Conservation (phyloP, 768 basidiomycete genomes). For the Dacryopinax spathularia region DNA sequence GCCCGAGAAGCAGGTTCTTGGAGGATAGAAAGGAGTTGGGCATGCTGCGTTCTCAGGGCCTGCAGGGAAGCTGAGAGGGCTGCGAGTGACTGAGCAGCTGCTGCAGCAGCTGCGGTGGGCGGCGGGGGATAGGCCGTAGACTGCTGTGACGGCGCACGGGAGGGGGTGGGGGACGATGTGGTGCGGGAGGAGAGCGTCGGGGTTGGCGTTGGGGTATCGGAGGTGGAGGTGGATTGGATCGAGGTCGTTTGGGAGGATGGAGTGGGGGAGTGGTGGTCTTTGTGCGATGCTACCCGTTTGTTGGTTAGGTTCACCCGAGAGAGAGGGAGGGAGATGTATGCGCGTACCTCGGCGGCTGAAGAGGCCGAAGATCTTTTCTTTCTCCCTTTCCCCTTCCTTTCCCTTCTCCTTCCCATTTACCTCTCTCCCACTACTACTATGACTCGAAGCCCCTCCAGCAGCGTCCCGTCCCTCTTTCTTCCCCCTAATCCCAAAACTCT, state of each 20-base stretch:
- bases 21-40: slow-evolving; percentile 25
- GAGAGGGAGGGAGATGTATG: too few relatives aligned
- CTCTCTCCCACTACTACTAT: neutral
- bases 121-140: neutral
- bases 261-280: neutral
- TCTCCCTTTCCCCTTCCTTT: slow-evolving; percentile 9
- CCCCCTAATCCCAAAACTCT: slow-evolving; percentile 9
- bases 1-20: slow-evolving; percentile 21
- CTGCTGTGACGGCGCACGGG: slow-evolving; percentile 32
- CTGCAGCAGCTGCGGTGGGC: too few relatives aligned
- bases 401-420: slow-evolving; percentile 11
- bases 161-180: slow-evolving; percentile 10
- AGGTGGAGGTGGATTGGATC: too few relatives aligned
- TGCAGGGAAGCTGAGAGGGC: slow-evolving; percentile 28
- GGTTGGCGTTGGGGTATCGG: neutral
- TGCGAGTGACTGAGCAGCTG: too few relatives aligned
- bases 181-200: neutral
- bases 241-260: neutral
- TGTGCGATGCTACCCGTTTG: slow-evolving; percentile 7
- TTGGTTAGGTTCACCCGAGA: too few relatives aligned
- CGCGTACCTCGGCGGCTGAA: slow-evolving; percentile 44
- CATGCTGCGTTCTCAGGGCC: slow-evolving; percentile 46
- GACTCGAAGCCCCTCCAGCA: neutral
- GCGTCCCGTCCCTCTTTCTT: slow-evolving; percentile 5
- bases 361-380: slow-evolving; percentile 36